Evolutionary conservation across 2,329 filamentous ascomycete genomes (phyloP), one percentile per base, ranked within the genome.

Genomic region (Rutstroemia sydowiana): DNA sequence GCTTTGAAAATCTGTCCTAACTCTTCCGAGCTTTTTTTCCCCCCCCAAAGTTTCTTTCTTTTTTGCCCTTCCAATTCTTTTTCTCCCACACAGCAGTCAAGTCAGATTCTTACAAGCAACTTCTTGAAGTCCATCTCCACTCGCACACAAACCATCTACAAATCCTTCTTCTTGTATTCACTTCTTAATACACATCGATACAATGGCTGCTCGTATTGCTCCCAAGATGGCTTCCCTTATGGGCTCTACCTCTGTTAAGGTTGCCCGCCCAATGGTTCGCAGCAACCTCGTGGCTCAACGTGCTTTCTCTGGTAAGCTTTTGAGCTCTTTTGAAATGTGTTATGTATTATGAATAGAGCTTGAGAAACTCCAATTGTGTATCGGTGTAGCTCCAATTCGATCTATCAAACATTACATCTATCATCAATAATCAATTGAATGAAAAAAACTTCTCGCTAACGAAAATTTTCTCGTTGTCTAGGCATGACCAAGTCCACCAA

Each of bases 161-260:
- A 48, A 49, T 54, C 43, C 50, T 53, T 53, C 55, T 60, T 43
- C 42, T 49, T 43, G 31, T 18, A 28, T 49, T 37, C 41, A 48
- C 47, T 54, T 46, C 21, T 42, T 34, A 44, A 53, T 45, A 53
- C 52, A 52, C 55, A 72, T 76, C 76, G 74, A 82, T 79, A 81
- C 79, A 88, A 90, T 90, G 86, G 83, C 85, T 73, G 79, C 82
- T 73, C 85, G 86, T 76, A 78, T 88, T 75, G 82, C 85, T 71
- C 84, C 84, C 69, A 82, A 86, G 73, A 79, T 89, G 77, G 84
- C 85, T 73, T 78, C 82, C 70, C 80, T 85, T 75, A 85, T 85
- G 81, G 81, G 57, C 53, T 63, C 60, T 50, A 61, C 63, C 54
- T 58, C 83, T 71, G 74, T 78, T 75, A 87, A 86, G 82, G 84